These are phyloP conservation scores for Russula vinacea DNA, from an alignment of 768 basidiomycete genomes.

Conservation along the genomic window DNA sequence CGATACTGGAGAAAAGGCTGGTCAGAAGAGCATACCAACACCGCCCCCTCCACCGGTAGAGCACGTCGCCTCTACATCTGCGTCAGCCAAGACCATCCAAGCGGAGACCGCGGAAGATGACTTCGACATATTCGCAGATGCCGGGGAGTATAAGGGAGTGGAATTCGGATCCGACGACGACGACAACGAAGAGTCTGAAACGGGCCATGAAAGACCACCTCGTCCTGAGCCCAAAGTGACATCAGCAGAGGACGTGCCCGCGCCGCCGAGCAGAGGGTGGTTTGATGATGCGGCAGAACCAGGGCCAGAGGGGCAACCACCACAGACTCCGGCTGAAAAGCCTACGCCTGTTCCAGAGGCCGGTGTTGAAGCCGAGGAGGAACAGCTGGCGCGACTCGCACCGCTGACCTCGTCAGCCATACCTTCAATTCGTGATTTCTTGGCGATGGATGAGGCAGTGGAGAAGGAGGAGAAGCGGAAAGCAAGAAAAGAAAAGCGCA, in stretches of 20 bases:
- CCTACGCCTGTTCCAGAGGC: constrained; percentile 40
- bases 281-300: constrained; percentile 10
- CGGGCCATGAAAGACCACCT: neutral
- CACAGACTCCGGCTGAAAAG: constrained; percentile 5
- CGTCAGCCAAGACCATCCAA: constrained; percentile 34
- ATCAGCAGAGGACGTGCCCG: neutral
- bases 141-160: constrained; percentile 77
- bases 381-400: constrained; percentile 53
- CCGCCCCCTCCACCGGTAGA: constrained; percentile 20
- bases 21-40: neutral
- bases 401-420: constrained; percentile 78
- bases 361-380: constrained; percentile 45
- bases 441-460: constrained; percentile 71
- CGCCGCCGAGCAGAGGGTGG: constrained; percentile 20
- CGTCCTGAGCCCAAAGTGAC: neutral
- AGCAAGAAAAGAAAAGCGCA: constrained; percentile 75
- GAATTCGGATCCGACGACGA: constrained; percentile 48
- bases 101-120: constrained; percentile 54
- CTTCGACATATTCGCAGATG: constrained; percentile 84
- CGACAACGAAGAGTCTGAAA: constrained; percentile 21
- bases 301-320: constrained; percentile 4
- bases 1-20: constrained; percentile 28
- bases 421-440: constrained; percentile 78
- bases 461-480: constrained; percentile 63
- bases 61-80: constrained; percentile 9